These are phyloP conservation scores for Marasmius tenuissimus DNA, from an alignment of 1,284 basidiomycete species.

Conservation along the genomic window DNA sequence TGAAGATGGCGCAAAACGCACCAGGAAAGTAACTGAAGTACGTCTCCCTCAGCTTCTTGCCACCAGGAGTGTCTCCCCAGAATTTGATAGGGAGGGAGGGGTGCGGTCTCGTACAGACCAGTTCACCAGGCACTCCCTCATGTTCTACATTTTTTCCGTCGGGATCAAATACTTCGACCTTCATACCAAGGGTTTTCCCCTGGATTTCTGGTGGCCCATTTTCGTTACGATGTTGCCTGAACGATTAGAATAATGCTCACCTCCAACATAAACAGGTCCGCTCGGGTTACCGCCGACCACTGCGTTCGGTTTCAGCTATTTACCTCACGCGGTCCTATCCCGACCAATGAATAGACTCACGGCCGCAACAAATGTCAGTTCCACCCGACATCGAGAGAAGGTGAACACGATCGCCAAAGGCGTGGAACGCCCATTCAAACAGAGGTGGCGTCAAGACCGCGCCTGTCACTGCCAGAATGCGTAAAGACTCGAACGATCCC, in stretches of 20 bases:
- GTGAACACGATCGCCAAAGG: conserved; percentile 61
- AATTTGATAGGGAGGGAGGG: conserved; percentile 84
- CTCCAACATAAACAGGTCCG: conserved; percentile 55
- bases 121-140: conserved; percentile 59
- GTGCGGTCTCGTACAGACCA: conserved; percentile 75
- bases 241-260: conserved; percentile 28
- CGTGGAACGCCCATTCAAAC: conserved; percentile 76
- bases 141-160: conserved; percentile 56
- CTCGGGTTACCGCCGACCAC: conserved; percentile 47
- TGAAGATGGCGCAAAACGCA: conserved; percentile 20
- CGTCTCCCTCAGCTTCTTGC: conserved; percentile 69
- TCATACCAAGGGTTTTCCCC: conserved; percentile 63
- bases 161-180: conserved; percentile 60
- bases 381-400: conserved; percentile 76
- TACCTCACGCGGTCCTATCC: not conserved
- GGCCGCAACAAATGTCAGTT: conserved; percentile 77
- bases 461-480: conserved; percentile 69
- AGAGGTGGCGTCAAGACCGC: conserved; percentile 78
- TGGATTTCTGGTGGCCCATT: conserved; percentile 53
- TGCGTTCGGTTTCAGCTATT: conserved; percentile 19
- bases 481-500: conserved; percentile 54
- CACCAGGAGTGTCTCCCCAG: conserved; percentile 64
- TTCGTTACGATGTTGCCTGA: not conserved
- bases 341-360: conserved; percentile 35
- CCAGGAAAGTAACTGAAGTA: conserved; percentile 76